phyloP scores from a whole-genome alignment of 2,329 filamentous ascomycete genomes.

The Fragosphaeria purpurea region DNA sequence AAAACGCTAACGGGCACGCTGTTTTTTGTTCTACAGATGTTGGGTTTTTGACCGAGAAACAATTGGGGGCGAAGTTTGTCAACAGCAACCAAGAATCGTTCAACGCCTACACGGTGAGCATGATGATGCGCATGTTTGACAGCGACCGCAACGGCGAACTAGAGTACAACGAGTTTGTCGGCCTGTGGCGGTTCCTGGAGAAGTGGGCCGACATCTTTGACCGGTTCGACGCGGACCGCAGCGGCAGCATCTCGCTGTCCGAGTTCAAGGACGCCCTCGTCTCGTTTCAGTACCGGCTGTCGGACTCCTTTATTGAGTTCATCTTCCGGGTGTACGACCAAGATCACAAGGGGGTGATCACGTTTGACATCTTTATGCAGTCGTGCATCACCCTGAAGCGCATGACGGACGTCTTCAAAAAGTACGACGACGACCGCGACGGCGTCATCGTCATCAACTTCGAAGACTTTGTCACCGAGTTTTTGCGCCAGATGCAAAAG shows the following conservation, averaged over 20 bases:
- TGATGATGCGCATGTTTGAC: conserved; percentile 99
- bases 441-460: conserved; percentile 81
- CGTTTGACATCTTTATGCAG: conserved; percentile 96
- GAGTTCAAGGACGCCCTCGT: conserved; percentile 89
- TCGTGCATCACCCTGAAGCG: conserved; percentile 92
- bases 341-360: conserved; percentile 59
- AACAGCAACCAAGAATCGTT: conserved; percentile 95
- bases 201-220: conserved; percentile 93
- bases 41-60: conserved; percentile 76
- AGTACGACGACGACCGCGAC: conserved; percentile 93
- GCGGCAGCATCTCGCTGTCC: conserved; percentile 71
- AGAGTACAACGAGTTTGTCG: conserved; percentile 92
- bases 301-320: conserved; percentile 69
- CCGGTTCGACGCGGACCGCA: conserved; percentile 81
- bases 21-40: background rate
- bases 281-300: conserved; percentile 88
- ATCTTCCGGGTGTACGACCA: conserved; percentile 88
- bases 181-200: conserved; percentile 89
- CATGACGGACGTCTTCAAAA: conserved; percentile 99
- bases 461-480: conserved; percentile 68
- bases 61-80: conserved; percentile 82
- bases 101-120: conserved; percentile 84
- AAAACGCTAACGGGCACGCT: no score
- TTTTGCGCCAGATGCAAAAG: conserved; percentile 47
- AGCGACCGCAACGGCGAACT: conserved; percentile 81